Conservation (phyloP, 257 asterid species). For the Knoxia roxburghii region DNA sequence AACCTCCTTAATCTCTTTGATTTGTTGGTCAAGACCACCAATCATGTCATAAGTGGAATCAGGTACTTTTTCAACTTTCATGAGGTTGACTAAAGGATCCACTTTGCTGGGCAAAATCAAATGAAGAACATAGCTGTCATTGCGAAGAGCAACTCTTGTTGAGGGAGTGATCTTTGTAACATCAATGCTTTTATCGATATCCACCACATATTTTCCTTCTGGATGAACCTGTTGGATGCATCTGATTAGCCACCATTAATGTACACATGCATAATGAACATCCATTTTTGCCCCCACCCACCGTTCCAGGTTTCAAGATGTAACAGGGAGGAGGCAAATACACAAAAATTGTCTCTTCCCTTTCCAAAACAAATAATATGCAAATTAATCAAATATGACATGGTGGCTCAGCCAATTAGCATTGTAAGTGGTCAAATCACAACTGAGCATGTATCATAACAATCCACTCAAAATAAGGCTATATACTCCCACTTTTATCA, state of each 20-base stretch:
- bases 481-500: not conserved
- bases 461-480: not conserved
- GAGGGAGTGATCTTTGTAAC: constrained; percentile 90
- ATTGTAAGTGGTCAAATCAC: not conserved
- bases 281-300: not conserved
- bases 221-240: constrained; percentile 63
- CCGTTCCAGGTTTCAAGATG: not conserved
- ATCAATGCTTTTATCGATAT: constrained; percentile 86
- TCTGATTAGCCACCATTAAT: not conserved
- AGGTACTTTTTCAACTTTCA: constrained; percentile 98
- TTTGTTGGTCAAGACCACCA: constrained; percentile 98
- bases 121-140: constrained; percentile 95
- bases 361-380: not conserved
- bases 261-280: not conserved
- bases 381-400: not conserved
- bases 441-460: not conserved
- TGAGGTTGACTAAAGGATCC: constrained; percentile 89
- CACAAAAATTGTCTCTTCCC: not conserved
- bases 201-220: constrained; percentile 87
- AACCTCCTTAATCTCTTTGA: constrained; percentile 94
- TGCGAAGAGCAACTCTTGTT: constrained; percentile 89
- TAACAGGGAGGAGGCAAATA: not conserved
- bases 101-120: constrained; percentile 88
- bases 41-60: constrained; percentile 99
- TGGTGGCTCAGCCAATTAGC: not conserved